Conservation (phyloP, 1,284 basidiomycete species). For the Moniliella sp. region DNA sequence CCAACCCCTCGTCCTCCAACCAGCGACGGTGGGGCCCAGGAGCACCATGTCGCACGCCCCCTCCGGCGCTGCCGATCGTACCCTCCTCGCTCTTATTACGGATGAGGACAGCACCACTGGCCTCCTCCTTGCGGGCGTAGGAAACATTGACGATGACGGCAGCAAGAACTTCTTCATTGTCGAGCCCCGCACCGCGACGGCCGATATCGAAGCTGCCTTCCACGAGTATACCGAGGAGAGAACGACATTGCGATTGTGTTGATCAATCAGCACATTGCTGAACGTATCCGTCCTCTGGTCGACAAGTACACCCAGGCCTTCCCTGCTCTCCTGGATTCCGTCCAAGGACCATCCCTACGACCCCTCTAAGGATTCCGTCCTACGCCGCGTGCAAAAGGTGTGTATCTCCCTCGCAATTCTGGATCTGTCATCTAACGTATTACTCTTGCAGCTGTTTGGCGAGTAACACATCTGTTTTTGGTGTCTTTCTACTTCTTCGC, state of each 20-base stretch:
- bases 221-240: conserved; percentile 12
- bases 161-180: conserved; percentile 31
- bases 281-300: conserved; percentile 81
- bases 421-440: background rate
- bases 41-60: no score
- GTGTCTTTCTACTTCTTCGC: no score
- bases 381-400: conserved; percentile 76
- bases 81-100: conserved; percentile 18
- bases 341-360: conserved; percentile 53
- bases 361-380: conserved; percentile 81
- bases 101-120: conserved; percentile 32
- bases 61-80: conserved; percentile 10
- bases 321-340: conserved; percentile 79
- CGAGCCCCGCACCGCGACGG: conserved; percentile 16
- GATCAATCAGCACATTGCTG: conserved; percentile 38
- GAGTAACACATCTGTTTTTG: no score
- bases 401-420: conserved; percentile 2
- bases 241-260: conserved; percentile 31
- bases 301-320: conserved; percentile 89
- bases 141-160: conserved; percentile 22
- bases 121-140: conserved; percentile 28
- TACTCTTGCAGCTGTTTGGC: conserved; percentile 13
- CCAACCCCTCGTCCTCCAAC: no score
- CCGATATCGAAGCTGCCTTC: conserved; percentile 27
- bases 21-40: no score